Evolutionary conservation across 1,284 basidiomycete genomes (phyloP).

Genomic region (Ustilago curta): DNA sequence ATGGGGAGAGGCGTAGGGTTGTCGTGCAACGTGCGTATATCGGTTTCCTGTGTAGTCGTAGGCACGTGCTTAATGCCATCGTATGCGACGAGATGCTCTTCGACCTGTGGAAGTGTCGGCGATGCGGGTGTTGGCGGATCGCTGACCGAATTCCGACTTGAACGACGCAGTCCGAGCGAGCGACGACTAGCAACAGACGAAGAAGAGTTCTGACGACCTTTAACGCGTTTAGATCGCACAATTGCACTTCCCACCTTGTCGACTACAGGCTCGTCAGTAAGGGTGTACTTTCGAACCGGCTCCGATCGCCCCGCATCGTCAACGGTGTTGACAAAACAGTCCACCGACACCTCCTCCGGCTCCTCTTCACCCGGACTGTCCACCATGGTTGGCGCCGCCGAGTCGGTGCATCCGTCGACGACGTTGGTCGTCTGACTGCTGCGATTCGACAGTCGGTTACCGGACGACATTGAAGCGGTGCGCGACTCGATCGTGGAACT

Average conservation of each 20-base stretch:
- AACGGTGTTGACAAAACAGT: neutral
- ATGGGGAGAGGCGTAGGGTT: neutral
- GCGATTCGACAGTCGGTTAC: slow-evolving; percentile 29
- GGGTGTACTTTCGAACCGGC: slow-evolving; percentile 30
- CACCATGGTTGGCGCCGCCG: too few species aligned
- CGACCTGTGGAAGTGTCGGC: slow-evolving; percentile 16
- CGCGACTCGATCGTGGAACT: slow-evolving; percentile 36
- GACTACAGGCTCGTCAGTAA: slow-evolving; percentile 24
- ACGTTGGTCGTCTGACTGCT: slow-evolving; percentile 36
- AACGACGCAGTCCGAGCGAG: slow-evolving; percentile 14
- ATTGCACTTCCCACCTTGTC: neutral
- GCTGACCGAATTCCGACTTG: slow-evolving; percentile 14
- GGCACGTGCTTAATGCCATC: slow-evolving; percentile 4
- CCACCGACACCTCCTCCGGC: neutral
- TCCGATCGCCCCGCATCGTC: slow-evolving; percentile 6
- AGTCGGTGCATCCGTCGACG: slow-evolving; percentile 7
- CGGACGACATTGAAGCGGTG: slow-evolving; percentile 29
- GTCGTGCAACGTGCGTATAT: neutral
- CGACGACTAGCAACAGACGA: slow-evolving; percentile 20
- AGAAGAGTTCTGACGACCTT: slow-evolving; percentile 21
- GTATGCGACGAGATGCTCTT: slow-evolving; percentile 17
- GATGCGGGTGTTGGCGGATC: slow-evolving; percentile 14
- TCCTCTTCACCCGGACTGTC: neutral
- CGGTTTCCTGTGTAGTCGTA: too few species aligned
- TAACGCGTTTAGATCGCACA: slow-evolving; percentile 35